Percentiles rank a stretch among this genome's conserved stretches.
These are phyloP conservation scores for Fusarium stilboides DNA, from an alignment of 2,329 filamentous ascomycete genomes.

Conservation along the genomic window DNA sequence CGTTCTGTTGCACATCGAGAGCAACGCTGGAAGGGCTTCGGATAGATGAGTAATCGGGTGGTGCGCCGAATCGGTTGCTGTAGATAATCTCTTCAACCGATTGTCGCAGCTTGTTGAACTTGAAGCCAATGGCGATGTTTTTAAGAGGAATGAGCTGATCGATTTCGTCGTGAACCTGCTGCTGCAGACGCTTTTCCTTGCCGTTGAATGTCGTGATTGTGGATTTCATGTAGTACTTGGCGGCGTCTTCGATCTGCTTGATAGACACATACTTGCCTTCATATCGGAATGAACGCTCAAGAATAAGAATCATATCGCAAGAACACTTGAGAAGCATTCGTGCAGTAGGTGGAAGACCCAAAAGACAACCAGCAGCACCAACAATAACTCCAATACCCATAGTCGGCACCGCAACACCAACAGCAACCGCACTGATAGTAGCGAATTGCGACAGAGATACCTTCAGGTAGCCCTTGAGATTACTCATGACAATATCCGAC, in stretches of 20 bases:
- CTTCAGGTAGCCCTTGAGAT: conserved; percentile 41
- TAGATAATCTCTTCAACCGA: conserved; percentile 43
- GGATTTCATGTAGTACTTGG: conserved; percentile 43
- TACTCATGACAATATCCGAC: conserved; percentile 45
- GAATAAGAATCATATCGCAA: conserved; percentile 48
- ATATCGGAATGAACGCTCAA: conserved; percentile 45
- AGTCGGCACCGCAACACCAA: conserved; percentile 42
- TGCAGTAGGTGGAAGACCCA: conserved; percentile 40
- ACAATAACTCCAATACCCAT: conserved; percentile 41
- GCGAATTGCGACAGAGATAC: conserved; percentile 46
- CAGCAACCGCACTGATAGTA: conserved; percentile 21
- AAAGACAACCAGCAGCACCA: conserved; percentile 37
- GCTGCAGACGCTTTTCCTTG: conserved; percentile 43
- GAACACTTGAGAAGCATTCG: conserved; percentile 49
- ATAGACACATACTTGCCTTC: conserved; percentile 48
- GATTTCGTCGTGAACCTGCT: conserved; percentile 48
- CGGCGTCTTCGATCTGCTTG: conserved; percentile 48
- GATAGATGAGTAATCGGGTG: conserved; percentile 29
- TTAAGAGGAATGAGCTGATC: conserved; percentile 46
- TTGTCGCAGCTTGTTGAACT: conserved; percentile 44
- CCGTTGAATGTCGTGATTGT: conserved; percentile 41
- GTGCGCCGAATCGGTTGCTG: conserved; percentile 38
- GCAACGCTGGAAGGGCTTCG: conserved; percentile 36
- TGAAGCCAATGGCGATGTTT: conserved; percentile 43
- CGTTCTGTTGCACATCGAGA: neutral